A percentile compares a stretch with the other conserved stretches of the same genome.
These are phyloP conservation scores for Chaetomium olivaceum DNA, from an alignment of 2,329 filamentous ascomycete genomes.

Conservation along the genomic window DNA sequence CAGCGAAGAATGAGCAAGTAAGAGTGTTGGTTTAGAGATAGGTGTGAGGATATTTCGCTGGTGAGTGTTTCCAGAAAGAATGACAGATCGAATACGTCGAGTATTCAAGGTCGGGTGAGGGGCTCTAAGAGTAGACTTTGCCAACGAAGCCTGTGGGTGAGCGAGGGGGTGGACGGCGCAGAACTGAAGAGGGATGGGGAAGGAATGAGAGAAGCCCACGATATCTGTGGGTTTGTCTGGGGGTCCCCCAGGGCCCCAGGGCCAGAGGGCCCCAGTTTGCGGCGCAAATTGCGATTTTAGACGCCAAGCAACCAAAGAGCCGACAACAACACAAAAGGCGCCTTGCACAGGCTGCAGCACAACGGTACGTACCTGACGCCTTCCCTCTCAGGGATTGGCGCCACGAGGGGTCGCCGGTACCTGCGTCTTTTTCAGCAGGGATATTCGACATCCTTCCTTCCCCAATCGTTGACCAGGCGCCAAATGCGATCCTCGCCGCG, in stretches of 20 bases:
- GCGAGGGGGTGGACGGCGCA: conserved; percentile 26
- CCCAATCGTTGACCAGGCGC: conserved; percentile 6
- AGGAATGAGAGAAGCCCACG: conserved; percentile 28
- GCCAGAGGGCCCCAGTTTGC: neutral
- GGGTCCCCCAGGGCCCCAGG: neutral
- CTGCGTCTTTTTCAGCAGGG: conserved; percentile 29
- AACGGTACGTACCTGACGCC: conserved; percentile 16
- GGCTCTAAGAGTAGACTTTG: conserved; percentile 48
- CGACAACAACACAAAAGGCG: conserved; percentile 21
- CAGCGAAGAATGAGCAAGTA: neutral
- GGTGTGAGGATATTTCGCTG: neutral
- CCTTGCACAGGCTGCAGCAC: conserved; percentile 12
- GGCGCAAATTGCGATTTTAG: conserved; percentile 30
- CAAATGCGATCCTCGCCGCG: neutral
- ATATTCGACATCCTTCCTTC: conserved; percentile 2
- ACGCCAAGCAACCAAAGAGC: conserved; percentile 24
- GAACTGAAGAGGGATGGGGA: conserved; percentile 26
- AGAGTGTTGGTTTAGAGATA: neutral
- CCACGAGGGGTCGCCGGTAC: conserved; percentile 25
- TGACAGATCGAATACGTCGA: conserved; percentile 38
- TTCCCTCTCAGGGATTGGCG: conserved; percentile 27
- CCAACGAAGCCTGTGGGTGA: conserved; percentile 54
- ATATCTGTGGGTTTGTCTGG: conserved; percentile 20
- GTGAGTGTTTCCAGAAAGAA: conserved; percentile 30
- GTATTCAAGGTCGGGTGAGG: conserved; percentile 37